Evolutionary conservation across 164 flowering plant genomes (phyloP), one percentile per base, ranked within the genome.

Genomic region (Malania oleifera): DNA sequence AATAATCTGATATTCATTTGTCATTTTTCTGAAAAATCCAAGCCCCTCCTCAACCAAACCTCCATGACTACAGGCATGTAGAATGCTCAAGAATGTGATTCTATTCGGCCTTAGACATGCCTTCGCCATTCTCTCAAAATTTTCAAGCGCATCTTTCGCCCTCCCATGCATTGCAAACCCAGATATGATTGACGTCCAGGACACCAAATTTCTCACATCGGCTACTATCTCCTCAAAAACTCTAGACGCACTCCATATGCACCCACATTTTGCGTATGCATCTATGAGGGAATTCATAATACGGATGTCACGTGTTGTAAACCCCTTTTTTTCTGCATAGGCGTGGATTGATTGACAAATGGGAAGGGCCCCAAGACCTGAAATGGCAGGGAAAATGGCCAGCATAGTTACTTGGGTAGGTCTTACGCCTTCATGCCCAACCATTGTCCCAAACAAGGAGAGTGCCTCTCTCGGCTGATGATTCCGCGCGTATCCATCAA

Each of bases 31-130:
- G 59, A 79, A 81, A 49, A 81, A 76, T 24, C 40, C 52, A 7
- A 81, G 65, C 58, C 86, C 91, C 53, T 77, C 83, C 2, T 78
- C 81, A 35, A 80, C 77, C 62, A 85, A 65, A 19, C 88, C 88
- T 44, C 83, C 84, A 67, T 85, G 86, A 46, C 91, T 81, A 54
- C 84, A 85, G 18, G 81, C 86, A 69, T 60, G 75, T 14, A 85
- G 55, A 60, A 83, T 58, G 55, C 88, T 73, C 69, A 85, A 65
- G 62, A 79, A 74, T 15, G 91, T 83, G 15, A 83, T 71, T 49
- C 67, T 41, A 37, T 83, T 83, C 1, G 91, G 83, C 53, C 63
- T 66, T 35, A 73, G 17, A 26, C 79, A 69, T 15, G 10, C 60
- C 43, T 56, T 55, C 66, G 69, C 75, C 91, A 82, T 82, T 26